Base-by-base conservation (phyloP, 306 rosid species). In the Sicyos edulis region DNA sequence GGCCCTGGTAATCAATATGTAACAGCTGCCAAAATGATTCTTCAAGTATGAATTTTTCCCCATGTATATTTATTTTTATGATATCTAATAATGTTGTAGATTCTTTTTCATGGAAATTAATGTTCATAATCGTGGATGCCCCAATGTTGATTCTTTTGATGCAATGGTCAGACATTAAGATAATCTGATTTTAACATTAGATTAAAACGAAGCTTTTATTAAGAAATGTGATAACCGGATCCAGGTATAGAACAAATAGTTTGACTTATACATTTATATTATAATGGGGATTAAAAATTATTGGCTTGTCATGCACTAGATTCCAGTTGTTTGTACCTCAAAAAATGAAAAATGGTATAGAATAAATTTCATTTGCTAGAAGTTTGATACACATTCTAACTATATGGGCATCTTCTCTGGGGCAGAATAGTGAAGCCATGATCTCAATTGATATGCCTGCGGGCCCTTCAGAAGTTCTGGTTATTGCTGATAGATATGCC, bases 1-100 rank as follows among this genome's bases (percentile, higher is more conserved):
- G 99, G 99, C 75, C 99, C 99, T 45, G 99, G 98, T 62, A 93
- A 93, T 82, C 99, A 93, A 51, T 93, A 93, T 73, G 99, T 93
- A 77, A 93, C 99, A 6, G 99, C 99, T 74, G 99, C 99, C 62
- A 93, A 93, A 87, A 93, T 93, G 99, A 86, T 93, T 83, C 95
- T 93, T 56, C 99, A 93, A 83, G 98, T 93, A 82, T 65, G 82
- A 21, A 21, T 65, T 6, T 34, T 9, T 8, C 58, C 66, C 14
- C 11, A 19, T 10, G 44, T 40, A 71, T 34, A 20, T 71, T 34
- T 71, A 21, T 54, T 34, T 54, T 1, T 4, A 50, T 24, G 59
- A 44, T 13, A 29, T 69, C 58, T 51, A 51, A 13, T 21, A 47
- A 44, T 67, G 15, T 45, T 49, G 32, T 47, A 68, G 42, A 47